A percentile compares a stretch with the other conserved stretches of the same genome.
phyloP scores from a whole-genome alignment of 1,139 yeast genomes.

The Arxiozyma telluris region DNA sequence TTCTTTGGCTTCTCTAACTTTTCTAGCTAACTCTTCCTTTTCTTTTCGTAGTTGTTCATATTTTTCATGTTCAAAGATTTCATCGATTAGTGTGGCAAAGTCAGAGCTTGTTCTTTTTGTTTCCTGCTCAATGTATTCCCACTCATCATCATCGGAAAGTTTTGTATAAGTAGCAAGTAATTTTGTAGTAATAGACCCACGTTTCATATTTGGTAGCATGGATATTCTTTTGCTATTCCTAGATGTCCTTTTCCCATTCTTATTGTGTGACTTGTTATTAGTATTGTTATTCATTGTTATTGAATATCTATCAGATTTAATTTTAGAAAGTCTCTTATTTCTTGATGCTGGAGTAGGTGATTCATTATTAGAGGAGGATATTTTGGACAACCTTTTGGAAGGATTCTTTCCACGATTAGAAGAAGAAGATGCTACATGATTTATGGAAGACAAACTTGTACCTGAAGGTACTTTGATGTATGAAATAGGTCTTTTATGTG shows the following conservation, averaged over 20 bases:
- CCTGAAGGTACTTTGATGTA: slow-evolving; percentile 4
- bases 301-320: slow-evolving; percentile 7
- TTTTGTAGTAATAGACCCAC: slow-evolving; percentile 64
- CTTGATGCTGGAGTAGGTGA: slow-evolving; percentile 28
- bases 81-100: slow-evolving; percentile 68
- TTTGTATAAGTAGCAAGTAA: slow-evolving; percentile 64
- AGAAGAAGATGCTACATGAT: slow-evolving; percentile 1
- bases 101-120: slow-evolving; percentile 70
- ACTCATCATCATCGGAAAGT: slow-evolving; percentile 54
- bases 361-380: slow-evolving; percentile 18
- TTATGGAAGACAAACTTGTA: slow-evolving; percentile 6
- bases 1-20: slow-evolving; percentile 40
- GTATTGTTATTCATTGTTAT: slow-evolving; percentile 28
- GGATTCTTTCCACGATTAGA: slow-evolving; percentile 1
- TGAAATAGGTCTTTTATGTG: slow-evolving; percentile 8
- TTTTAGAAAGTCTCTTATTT: slow-evolving; percentile 20
- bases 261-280: slow-evolving; percentile 21
- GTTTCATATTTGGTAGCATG: slow-evolving; percentile 38
- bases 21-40: slow-evolving; percentile 39
- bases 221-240: slow-evolving; percentile 32
- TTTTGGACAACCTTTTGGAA: slow-evolving; percentile 14
- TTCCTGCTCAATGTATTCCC: slow-evolving; percentile 65
- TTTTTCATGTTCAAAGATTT: slow-evolving; percentile 57
- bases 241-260: slow-evolving; percentile 18
- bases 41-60: slow-evolving; percentile 48